Evolutionary conservation across 2,329 filamentous ascomycete species (phyloP).

Genomic region (Paecilomyces fulvus): DNA sequence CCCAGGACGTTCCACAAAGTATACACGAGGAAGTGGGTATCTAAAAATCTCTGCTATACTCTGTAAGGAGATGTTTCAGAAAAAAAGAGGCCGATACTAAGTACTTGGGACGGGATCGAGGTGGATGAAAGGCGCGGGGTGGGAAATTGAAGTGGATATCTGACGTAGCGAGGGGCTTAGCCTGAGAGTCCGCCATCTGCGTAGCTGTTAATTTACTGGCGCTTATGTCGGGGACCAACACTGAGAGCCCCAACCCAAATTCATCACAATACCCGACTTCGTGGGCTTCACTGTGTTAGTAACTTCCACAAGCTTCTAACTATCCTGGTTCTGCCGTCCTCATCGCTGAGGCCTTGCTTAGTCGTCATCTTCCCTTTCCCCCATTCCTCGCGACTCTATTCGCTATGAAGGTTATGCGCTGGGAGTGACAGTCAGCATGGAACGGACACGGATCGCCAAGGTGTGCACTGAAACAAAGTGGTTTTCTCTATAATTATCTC

Average conservation of each 20-base stretch:
- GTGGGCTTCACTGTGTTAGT: neutral
- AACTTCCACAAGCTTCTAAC: neutral
- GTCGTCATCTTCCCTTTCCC: neutral
- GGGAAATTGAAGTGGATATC: constrained; percentile 3
- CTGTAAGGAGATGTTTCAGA: neutral
- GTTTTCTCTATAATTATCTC: neutral
- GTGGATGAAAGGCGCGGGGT: neutral
- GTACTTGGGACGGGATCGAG: neutral
- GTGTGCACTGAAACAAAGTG: constrained; percentile 11
- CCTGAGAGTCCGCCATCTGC: neutral
- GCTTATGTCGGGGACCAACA: neutral
- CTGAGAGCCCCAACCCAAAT: neutral
- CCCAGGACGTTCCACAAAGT: neutral
- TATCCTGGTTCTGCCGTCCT: neutral
- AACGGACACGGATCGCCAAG: constrained; percentile 39
- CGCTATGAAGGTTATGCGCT: neutral
- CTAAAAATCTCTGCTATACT: neutral
- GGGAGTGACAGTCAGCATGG: constrained; percentile 24
- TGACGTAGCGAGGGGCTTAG: constrained; percentile 10
- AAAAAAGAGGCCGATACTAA: neutral
- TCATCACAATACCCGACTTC: neutral
- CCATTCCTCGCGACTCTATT: neutral
- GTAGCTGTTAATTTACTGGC: neutral
- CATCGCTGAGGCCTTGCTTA: neutral
- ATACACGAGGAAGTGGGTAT: neutral